Base-by-base conservation (phyloP, 2,329 filamentous ascomycete species). In the Tolypocladium paradoxum region DNA sequence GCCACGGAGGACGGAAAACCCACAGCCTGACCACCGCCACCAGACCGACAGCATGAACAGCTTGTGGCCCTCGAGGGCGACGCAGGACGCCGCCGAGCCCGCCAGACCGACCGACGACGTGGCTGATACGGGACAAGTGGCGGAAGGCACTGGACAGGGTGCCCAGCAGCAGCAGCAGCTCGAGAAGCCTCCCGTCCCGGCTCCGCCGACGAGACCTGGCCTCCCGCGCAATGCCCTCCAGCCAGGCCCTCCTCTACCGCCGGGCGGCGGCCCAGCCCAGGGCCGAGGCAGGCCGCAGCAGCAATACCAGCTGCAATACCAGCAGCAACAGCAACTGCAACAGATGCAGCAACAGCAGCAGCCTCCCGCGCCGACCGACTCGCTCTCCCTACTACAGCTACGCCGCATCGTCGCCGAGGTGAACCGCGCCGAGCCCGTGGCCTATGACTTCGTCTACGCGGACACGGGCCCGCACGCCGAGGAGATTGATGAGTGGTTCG, bases 401-500 rank as follows among this genome's bases (percentile, higher is more conserved):
- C 80, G 82, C 58, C 82, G 81, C 58, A 79, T 91, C 52, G 85
- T 91, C 20, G 81, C 83, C 57, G 87, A 91, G 55, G 83, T 89
- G 60, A 86, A 86, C 18, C 82, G 81, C 57, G 66, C 76, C 50
- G 87, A 90, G 59, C 80, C 85, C 49, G 75, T 79, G 45, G 82
- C 83, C 12, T 99, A 99, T 74, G 90, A 93, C 56, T 99, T 96
- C 66, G 81, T 81, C 57, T 92, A 92, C 71, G 74, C 79, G 29
- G 87, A 92, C 68, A 79, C 80, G 53, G 84, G 85, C 24, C 74
- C 82, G 0, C 85, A 95, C 61, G 83, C 88, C 20, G 89, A 93
- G 58, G 93, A 99, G 73, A 77, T 99, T 48, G 90, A 97, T 66
- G 93, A 99, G 72, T 99, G 93, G 93, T 99, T 99, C 70, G 84